Conservation (phyloP, 345 rosid genomes). For the Aquilaria yunnanensis region DNA sequence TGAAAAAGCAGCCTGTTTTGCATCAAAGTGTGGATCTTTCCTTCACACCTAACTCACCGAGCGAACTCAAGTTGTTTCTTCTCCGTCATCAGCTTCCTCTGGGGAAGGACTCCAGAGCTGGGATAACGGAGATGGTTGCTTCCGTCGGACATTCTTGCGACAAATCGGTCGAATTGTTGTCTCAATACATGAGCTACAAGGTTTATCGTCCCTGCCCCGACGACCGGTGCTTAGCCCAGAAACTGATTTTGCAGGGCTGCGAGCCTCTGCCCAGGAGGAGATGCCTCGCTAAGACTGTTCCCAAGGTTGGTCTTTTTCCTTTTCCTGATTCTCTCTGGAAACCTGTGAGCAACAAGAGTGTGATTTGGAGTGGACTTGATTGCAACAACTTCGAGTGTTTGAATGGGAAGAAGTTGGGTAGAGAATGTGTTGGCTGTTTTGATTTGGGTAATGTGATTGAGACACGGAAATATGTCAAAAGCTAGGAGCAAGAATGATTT, state of each 20-base stretch:
- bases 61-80: slow-evolving; percentile 78
- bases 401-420: slow-evolving; percentile 64
- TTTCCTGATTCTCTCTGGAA: slow-evolving; percentile 73
- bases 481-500: slow-evolving; percentile 79
- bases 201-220: slow-evolving; percentile 62
- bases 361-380: slow-evolving; percentile 88
- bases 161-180: slow-evolving; percentile 70
- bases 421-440: slow-evolving; percentile 82
- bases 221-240: slow-evolving; percentile 78
- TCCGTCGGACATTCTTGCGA: slow-evolving; percentile 92
- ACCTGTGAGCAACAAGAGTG: slow-evolving; percentile 66
- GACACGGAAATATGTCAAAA: slow-evolving; percentile 59
- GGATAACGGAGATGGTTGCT: slow-evolving; percentile 92
- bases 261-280: slow-evolving; percentile 94
- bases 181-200: slow-evolving; percentile 82
- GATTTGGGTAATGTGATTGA: slow-evolving; percentile 47
- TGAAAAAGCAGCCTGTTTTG: slow-evolving; percentile 86
- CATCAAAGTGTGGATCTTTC: slow-evolving; percentile 78
- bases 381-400: slow-evolving; percentile 79
- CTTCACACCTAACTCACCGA: slow-evolving; percentile 73
- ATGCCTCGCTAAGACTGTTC: slow-evolving; percentile 62
- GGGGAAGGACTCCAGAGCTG: slow-evolving; percentile 72
- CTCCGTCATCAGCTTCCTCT: slow-evolving; percentile 74
- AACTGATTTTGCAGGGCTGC: slow-evolving; percentile 61
- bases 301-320: slow-evolving; percentile 54